phyloP scores from a whole-genome alignment of 495 filamentous ascomycete species.

The Aspergillus nidulans region DNA sequence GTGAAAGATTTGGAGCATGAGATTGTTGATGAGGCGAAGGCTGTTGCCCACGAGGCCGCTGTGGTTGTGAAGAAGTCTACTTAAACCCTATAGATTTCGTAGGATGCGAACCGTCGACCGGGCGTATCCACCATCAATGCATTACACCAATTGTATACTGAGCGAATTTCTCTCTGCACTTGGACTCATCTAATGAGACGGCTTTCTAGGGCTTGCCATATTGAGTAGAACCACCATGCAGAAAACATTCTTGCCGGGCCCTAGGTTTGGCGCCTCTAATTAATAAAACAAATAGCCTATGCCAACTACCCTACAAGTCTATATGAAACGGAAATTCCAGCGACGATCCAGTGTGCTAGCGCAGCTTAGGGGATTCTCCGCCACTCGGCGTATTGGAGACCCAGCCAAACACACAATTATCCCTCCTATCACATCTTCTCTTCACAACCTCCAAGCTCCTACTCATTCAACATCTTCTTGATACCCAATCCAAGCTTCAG shows the following conservation, averaged over 20 bases:
- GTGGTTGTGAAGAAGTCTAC: conserved; percentile 28
- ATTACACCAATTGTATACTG: neutral
- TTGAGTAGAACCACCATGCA: neutral
- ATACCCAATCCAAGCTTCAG: conserved; percentile 5
- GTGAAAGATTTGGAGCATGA: conserved; percentile 47
- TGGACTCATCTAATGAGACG: neutral
- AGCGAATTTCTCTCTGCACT: neutral
- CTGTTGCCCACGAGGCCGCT: conserved; percentile 23
- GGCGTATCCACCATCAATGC: neutral
- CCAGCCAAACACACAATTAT: conserved; percentile 10
- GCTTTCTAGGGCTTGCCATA: neutral
- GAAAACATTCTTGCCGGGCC: neutral
- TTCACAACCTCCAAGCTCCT: neutral
- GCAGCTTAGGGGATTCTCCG: conserved; percentile 26
- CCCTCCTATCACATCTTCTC: conserved; percentile 31
- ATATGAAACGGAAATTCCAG: conserved; percentile 7
- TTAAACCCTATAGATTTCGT: conserved; percentile 8
- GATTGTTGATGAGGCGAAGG: conserved; percentile 39
- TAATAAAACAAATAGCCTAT: neutral
- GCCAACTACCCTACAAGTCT: neutral
- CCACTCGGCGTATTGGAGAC: conserved; percentile 26
- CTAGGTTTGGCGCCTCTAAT: neutral
- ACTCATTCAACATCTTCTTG: neutral
- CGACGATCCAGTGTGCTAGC: neutral
- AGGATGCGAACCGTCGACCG: neutral